These are phyloP conservation scores for Oryza brachyantha DNA, from an alignment of 176 grass and related monocot genomes.

Conservation along the genomic window DNA sequence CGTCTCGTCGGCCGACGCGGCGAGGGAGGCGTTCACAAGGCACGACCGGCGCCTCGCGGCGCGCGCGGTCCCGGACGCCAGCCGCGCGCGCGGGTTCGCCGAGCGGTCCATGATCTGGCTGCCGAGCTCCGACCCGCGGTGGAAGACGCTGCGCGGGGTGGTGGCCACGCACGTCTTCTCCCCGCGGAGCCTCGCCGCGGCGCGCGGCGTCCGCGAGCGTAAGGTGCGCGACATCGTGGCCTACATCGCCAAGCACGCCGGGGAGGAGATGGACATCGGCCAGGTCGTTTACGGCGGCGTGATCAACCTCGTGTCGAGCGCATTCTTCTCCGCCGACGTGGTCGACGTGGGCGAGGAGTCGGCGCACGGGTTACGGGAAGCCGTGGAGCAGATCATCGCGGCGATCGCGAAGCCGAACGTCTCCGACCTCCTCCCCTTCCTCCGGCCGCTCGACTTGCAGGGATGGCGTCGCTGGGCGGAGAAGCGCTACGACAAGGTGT, in stretches of 20 bases:
- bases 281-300: neutral
- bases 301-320: constrained; percentile 6
- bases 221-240: neutral
- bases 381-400: neutral
- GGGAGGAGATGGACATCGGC: neutral
- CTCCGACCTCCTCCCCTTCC: neutral
- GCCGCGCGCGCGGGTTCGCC: neutral
- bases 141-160: constrained; percentile 24
- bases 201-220: neutral
- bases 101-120: constrained; percentile 6
- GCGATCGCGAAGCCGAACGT: neutral
- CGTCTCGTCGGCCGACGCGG: constrained; percentile 18
- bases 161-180: constrained; percentile 15
- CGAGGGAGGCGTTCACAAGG: constrained; percentile 9
- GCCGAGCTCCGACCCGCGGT: neutral
- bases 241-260: neutral
- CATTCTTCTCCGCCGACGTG: constrained; percentile 11
- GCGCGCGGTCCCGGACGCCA: neutral
- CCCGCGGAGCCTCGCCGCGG: neutral
- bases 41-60: neutral
- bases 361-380: neutral
- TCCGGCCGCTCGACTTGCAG: neutral
- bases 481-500: neutral
- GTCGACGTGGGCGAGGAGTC: neutral
- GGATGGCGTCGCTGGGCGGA: neutral